Conservation (phyloP, 2,329 filamentous ascomycete genomes). For the Colletotrichum somersetense region DNA sequence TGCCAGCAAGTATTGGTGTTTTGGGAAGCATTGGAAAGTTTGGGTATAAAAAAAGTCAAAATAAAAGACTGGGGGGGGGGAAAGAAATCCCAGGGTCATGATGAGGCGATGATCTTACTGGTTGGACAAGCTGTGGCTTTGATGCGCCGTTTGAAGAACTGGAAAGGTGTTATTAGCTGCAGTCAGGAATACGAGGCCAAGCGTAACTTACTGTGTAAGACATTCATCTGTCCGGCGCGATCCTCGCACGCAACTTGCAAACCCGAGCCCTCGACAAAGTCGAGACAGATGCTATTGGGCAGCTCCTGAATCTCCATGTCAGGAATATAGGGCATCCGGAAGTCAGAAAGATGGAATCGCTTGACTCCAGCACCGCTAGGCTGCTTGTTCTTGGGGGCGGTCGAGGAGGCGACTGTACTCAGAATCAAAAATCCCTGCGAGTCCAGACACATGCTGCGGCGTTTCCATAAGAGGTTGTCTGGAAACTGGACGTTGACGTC, state of each 20-base stretch:
- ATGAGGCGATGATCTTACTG: conserved; percentile 44
- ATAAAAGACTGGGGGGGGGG: not conserved
- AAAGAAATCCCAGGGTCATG: conserved; percentile 4
- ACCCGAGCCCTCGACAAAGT: conserved; percentile 71
- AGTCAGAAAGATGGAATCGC: conserved; percentile 88
- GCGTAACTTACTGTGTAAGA: conserved; percentile 64
- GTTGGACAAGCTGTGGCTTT: conserved; percentile 50
- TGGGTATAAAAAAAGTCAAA: not conserved
- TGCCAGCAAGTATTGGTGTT: conserved; percentile 13
- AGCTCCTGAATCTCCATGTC: conserved; percentile 94
- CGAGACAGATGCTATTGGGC: conserved; percentile 81
- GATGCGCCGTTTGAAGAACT: conserved; percentile 60
- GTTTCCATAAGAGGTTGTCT: conserved; percentile 96
- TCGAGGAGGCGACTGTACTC: conserved; percentile 65
- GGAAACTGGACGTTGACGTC: conserved; percentile 98
- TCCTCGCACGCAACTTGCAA: conserved; percentile 75
- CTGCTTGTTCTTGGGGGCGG: conserved; percentile 66
- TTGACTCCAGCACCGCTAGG: conserved; percentile 68
- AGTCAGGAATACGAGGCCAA: not conserved
- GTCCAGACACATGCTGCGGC: conserved; percentile 88
- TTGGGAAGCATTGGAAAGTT: conserved; percentile 10
- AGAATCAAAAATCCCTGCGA: conserved; percentile 86
- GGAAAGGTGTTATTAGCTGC: conserved; percentile 50
- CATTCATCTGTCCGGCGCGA: conserved; percentile 66
- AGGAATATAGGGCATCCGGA: conserved; percentile 82